Conservation (phyloP, 1,284 basidiomycete species). For the Rhodotorula sp. region DNA sequence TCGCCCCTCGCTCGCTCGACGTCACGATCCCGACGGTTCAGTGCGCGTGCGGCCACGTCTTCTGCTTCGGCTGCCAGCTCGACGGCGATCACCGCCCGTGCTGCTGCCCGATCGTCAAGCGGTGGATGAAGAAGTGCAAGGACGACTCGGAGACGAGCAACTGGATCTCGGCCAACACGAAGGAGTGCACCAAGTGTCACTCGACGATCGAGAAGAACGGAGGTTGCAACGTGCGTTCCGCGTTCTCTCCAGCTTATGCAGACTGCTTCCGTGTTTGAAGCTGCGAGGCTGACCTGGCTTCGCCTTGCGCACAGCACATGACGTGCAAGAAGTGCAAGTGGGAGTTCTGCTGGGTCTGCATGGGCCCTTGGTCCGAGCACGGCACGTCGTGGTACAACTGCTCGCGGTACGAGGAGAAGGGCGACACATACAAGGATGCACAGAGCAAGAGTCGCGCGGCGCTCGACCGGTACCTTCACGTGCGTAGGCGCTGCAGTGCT, state of each 20-base stretch:
- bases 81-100: constrained; percentile 87
- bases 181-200: constrained; percentile 92
- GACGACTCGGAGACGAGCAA: constrained; percentile 98
- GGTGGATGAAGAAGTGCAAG: constrained; percentile 96
- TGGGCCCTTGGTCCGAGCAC: constrained; percentile 95
- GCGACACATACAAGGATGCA: constrained; percentile 64
- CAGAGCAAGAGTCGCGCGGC: constrained; percentile 84
- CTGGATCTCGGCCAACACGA: constrained; percentile 99
- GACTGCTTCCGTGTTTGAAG: neutral
- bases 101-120: constrained; percentile 79
- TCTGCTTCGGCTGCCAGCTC: constrained; percentile 87
- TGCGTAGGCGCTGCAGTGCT: constrained; percentile 52
- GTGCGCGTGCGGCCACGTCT: constrained; percentile 69
- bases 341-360: constrained; percentile 64
- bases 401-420: constrained; percentile 96
- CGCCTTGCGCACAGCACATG: constrained; percentile 68
- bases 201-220: constrained; percentile 99
- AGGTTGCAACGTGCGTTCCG: constrained; percentile 87
- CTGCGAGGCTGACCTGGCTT: constrained; percentile 1
- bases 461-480: constrained; percentile 93
- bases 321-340: constrained; percentile 99
- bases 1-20: constrained; percentile 58
- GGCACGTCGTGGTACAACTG: constrained; percentile 98
- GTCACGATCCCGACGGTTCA: constrained; percentile 83
- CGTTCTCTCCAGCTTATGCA: too few relatives aligned